Evolutionary conservation across 352 stramenopile species (phyloP).

Genomic region (Pythium guiyangense): DNA sequence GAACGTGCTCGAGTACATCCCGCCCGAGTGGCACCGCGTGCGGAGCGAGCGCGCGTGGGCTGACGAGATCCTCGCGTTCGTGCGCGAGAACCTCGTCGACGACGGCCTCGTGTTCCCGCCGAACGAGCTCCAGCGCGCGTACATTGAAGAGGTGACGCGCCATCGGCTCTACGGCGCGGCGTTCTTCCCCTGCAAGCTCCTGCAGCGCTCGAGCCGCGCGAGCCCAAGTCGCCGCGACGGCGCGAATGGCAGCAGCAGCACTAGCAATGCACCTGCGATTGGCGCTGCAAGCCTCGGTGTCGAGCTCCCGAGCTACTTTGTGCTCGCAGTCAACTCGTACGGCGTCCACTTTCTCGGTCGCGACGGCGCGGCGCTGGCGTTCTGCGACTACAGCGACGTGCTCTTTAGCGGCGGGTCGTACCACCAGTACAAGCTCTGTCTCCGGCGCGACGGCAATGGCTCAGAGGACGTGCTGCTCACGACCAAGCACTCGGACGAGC

Average conservation of each 20-base stretch:
- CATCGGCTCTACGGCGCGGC: slow-evolving; percentile 83
- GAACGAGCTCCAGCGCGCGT: slow-evolving; percentile 71
- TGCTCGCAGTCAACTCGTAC: slow-evolving; percentile 86
- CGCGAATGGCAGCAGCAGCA: slow-evolving; percentile 11
- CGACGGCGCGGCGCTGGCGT: slow-evolving; percentile 54
- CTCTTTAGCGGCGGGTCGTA: slow-evolving; percentile 47
- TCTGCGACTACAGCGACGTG: slow-evolving; percentile 65
- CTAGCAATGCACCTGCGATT: neutral
- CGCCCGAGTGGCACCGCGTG: slow-evolving; percentile 59
- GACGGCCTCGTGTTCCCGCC: slow-evolving; percentile 32
- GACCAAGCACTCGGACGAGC: slow-evolving; percentile 65
- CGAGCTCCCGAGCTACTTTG: slow-evolving; percentile 80
- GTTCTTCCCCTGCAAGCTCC: slow-evolving; percentile 84
- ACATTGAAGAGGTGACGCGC: slow-evolving; percentile 78
- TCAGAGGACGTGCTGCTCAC: slow-evolving; percentile 60
- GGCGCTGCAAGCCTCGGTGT: slow-evolving; percentile 27
- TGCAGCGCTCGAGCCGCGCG: slow-evolving; percentile 21
- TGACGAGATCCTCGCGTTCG: slow-evolving; percentile 54
- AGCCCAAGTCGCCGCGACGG: slow-evolving; percentile 13
- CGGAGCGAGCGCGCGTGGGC: slow-evolving; percentile 84
- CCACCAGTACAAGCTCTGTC: slow-evolving; percentile 64
- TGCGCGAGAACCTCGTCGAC: slow-evolving; percentile 46
- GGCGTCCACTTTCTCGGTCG: slow-evolving; percentile 88
- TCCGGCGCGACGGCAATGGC: slow-evolving; percentile 19
- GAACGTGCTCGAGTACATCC: slow-evolving; percentile 84